Conservation (phyloP, 306 rosid species). For the Cucurbita argyrosperma region DNA sequence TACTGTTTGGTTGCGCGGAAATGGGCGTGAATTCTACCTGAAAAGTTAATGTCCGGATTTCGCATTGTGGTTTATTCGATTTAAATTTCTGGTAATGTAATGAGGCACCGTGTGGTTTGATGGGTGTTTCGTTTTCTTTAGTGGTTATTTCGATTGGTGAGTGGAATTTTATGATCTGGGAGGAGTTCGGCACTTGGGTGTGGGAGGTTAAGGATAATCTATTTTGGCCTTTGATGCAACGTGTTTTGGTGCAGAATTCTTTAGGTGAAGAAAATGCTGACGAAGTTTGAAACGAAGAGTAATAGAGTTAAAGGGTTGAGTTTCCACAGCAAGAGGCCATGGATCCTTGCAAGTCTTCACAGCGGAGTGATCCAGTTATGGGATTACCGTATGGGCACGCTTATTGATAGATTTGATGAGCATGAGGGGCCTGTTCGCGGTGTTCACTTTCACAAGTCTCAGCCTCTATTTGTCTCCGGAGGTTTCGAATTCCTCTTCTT, state of each 20-base stretch:
- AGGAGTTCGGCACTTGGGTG: not conserved
- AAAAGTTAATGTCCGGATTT: not conserved
- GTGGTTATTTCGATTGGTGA: not conserved
- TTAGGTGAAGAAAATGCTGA: slow-evolving; percentile 54
- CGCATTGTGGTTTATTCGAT: not conserved
- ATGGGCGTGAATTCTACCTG: not conserved
- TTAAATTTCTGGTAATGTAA: not conserved
- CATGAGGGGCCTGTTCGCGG: slow-evolving; percentile 97
- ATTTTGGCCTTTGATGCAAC: not conserved
- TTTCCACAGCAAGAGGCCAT: slow-evolving; percentile 86
- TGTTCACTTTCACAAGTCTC: slow-evolving; percentile 89
- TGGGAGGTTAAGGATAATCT: not conserved
- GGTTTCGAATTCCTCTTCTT: slow-evolving; percentile 21
- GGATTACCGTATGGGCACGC: slow-evolving; percentile 96
- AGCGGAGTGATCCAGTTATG: slow-evolving; percentile 97
- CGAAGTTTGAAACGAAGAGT: slow-evolving; percentile 93
- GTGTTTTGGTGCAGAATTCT: slow-evolving; percentile 16
- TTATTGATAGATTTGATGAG: slow-evolving; percentile 83
- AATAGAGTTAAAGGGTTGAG: slow-evolving; percentile 94
- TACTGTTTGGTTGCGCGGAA: slow-evolving; percentile 1
- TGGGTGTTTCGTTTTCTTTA: not conserved
- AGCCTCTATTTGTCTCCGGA: slow-evolving; percentile 91
- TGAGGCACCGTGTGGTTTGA: not conserved
- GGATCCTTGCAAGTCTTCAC: slow-evolving; percentile 99
- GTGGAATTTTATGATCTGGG: not conserved